phyloP scores from a whole-genome alignment of 495 filamentous ascomycete species.

The Hyaloscypha variabilis region DNA sequence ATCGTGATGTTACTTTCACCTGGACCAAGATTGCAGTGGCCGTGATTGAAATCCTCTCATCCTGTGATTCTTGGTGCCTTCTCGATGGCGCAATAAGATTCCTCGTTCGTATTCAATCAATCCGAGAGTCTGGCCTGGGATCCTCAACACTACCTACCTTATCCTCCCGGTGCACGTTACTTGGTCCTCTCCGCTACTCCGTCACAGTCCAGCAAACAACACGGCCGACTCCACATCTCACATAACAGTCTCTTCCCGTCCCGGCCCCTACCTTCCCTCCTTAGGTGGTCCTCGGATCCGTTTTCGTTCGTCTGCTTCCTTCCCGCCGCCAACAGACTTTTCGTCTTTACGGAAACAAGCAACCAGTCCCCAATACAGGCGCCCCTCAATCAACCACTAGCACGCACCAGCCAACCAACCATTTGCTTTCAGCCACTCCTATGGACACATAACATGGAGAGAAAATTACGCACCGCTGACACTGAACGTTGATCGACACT shows the following conservation, averaged over 20 bases:
- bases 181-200: slow-evolving; percentile 7
- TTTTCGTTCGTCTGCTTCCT: slow-evolving; percentile 11
- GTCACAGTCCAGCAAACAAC: slow-evolving; percentile 9
- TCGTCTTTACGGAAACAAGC: slow-evolving; percentile 15
- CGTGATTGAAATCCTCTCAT: slow-evolving; percentile 11
- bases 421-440: neutral
- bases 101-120: slow-evolving; percentile 16
- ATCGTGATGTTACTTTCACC: neutral
- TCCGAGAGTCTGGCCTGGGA: slow-evolving; percentile 6
- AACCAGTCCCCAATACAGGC: neutral
- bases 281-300: slow-evolving; percentile 11
- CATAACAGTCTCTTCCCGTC: slow-evolving; percentile 16
- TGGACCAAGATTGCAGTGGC: neutral
- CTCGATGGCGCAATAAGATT: slow-evolving; percentile 26
- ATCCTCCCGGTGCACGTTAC: slow-evolving; percentile 25
- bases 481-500: slow-evolving; percentile 13
- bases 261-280: slow-evolving; percentile 22
- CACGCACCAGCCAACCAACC: neutral
- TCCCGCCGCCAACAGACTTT: slow-evolving; percentile 11
- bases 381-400: slow-evolving; percentile 3
- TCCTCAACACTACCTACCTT: slow-evolving; percentile 9
- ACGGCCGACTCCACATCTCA: slow-evolving; percentile 8
- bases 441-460: slow-evolving; percentile 22
- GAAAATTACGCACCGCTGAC: slow-evolving; percentile 5
- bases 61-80: slow-evolving; percentile 10